Percentiles rank a stretch among this genome's conserved stretches.
These are phyloP conservation scores for Gossypium australe DNA, from an alignment of 345 rosid species.

Conservation along the genomic window DNA sequence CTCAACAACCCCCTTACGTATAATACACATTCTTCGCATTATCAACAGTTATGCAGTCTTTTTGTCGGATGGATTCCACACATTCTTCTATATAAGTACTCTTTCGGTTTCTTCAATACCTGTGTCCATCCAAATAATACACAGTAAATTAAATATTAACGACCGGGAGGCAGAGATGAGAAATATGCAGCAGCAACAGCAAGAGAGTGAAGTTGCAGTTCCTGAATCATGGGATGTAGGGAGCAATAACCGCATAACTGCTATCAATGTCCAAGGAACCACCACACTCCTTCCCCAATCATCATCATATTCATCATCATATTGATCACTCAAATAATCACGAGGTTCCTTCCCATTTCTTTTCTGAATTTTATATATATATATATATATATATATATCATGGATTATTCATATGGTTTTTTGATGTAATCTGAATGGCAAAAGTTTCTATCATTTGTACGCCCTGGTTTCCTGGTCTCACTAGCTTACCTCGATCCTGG, in stretches of 20 bases:
- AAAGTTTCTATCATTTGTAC: slow-evolving; percentile 41
- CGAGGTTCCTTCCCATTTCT: neutral
- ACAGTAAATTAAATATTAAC: too few relatives aligned
- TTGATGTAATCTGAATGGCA: slow-evolving; percentile 39
- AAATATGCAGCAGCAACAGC: slow-evolving; percentile 17
- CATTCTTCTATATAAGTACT: neutral
- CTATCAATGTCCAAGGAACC: slow-evolving; percentile 22
- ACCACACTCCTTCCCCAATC: neutral
- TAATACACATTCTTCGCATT: too few relatives aligned
- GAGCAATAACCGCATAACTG: slow-evolving; percentile 34
- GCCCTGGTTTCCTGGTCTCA: slow-evolving; percentile 59
- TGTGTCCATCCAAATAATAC: neutral
- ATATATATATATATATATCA: neutral
- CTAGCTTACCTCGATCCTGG: slow-evolving; percentile 68
- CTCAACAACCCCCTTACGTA: too few relatives aligned
- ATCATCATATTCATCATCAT: too few relatives aligned
- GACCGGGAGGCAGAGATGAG: slow-evolving; percentile 8
- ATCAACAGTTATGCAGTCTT: too few relatives aligned
- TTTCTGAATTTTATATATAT: neutral
- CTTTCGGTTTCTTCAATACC: neutral
- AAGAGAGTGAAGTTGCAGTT: neutral
- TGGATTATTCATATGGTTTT: neutral
- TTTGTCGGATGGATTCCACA: neutral
- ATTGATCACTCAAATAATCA: too few relatives aligned
- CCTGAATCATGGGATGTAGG: slow-evolving; percentile 11